Evolutionary conservation across 2,329 filamentous ascomycete species (phyloP).

Genomic region (Diaporthe ilicicola): DNA sequence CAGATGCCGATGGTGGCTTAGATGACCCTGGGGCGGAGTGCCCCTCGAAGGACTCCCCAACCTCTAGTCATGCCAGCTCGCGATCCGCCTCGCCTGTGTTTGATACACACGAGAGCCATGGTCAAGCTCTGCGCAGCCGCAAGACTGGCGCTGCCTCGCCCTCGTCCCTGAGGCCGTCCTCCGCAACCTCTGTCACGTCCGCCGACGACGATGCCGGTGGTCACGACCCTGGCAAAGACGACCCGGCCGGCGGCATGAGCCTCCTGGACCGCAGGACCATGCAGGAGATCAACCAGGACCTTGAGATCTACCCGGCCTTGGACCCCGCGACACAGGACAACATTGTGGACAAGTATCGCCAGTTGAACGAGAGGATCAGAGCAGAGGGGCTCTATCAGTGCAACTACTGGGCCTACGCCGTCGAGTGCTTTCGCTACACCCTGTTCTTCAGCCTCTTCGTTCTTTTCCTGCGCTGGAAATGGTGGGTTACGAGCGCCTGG

Average conservation of each 20-base stretch:
- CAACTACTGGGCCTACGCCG: constrained; percentile 81
- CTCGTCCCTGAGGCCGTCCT: constrained; percentile 49
- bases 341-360: constrained; percentile 84
- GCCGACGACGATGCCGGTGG: constrained; percentile 48
- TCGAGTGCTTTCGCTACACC: constrained; percentile 78
- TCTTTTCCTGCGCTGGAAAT: constrained; percentile 66
- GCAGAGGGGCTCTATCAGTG: constrained; percentile 84
- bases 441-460: constrained; percentile 71
- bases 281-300: constrained; percentile 78
- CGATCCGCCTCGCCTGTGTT: constrained; percentile 65
- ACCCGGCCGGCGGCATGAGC: constrained; percentile 60
- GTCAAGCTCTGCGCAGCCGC: constrained; percentile 48
- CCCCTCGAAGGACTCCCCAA: constrained; percentile 30
- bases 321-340: constrained; percentile 77
- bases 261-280: constrained; percentile 78
- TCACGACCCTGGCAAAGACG: constrained; percentile 40
- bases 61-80: constrained; percentile 33
- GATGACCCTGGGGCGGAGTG: constrained; percentile 35
- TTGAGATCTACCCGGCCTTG: constrained; percentile 81
- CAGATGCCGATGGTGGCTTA: constrained; percentile 48
- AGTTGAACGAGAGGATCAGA: constrained; percentile 74
- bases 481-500: constrained; percentile 75
- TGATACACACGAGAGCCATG: constrained; percentile 44
- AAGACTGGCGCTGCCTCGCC: constrained; percentile 38
- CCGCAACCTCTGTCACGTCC: constrained; percentile 68